phyloP scores from a whole-genome alignment of 352 stramenopile species.

The Nothophytophthora sp. region DNA sequence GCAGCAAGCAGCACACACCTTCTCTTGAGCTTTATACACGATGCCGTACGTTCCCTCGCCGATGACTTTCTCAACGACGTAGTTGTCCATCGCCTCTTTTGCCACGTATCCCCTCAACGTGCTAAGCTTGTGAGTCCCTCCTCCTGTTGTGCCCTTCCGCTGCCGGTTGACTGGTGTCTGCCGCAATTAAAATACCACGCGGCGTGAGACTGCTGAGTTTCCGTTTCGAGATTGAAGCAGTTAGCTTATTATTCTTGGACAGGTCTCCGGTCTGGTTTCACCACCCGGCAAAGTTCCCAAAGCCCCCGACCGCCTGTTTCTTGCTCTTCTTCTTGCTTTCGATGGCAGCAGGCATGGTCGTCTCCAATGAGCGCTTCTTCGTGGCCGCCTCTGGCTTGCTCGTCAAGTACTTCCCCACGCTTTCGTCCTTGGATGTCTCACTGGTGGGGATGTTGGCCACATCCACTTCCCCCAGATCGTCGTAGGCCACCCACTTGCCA shows the following conservation, averaged over 20 bases:
- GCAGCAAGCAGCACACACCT: conserved; percentile 29
- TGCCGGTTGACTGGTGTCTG: conserved; percentile 2
- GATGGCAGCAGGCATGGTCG: conserved; percentile 44
- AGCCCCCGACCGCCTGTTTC: conserved; percentile 46
- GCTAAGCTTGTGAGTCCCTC: no score
- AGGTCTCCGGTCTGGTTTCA: conserved; percentile 21
- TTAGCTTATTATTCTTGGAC: conserved; percentile 8
- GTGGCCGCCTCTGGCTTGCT: conserved; percentile 6
- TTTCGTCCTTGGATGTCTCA: conserved; percentile 44
- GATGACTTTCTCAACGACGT: conserved; percentile 79
- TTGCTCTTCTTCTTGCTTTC: conserved; percentile 77
- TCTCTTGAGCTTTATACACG: conserved; percentile 81
- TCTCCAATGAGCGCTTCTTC: conserved; percentile 32
- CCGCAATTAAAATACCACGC: no score
- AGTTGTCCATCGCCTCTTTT: conserved; percentile 87
- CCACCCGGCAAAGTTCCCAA: conserved; percentile 84
- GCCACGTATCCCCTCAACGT: no score
- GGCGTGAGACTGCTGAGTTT: conserved; percentile 4
- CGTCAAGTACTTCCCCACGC: conserved; percentile 77
- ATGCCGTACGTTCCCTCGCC: conserved; percentile 84
- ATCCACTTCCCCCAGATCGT: conserved; percentile 58
- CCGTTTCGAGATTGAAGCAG: conserved; percentile 11
- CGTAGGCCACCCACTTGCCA: conserved; percentile 79
- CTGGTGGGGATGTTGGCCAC: conserved; percentile 46
- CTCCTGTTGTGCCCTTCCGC: no score